Conservation (phyloP, 495 filamentous ascomycete species). For the Amphirosellinia nigrospora region DNA sequence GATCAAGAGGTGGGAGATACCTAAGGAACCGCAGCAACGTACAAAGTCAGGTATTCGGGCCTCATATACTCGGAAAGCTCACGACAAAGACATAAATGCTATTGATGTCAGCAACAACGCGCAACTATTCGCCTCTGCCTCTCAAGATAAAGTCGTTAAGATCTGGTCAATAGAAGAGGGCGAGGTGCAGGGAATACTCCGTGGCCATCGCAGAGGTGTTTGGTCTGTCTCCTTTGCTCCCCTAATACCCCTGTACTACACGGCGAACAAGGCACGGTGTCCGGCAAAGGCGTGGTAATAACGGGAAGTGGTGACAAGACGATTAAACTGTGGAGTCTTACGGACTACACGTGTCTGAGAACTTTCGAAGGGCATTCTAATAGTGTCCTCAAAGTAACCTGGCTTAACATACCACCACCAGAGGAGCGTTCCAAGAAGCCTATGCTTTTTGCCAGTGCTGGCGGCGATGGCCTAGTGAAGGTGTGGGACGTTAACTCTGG, state of each 20-base stretch:
- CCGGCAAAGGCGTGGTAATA: constrained; percentile 75
- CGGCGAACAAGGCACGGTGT: constrained; percentile 67
- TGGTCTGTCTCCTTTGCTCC: constrained; percentile 94
- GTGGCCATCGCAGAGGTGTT: constrained; percentile 90
- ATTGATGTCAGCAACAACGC: constrained; percentile 75
- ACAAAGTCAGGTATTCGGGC: constrained; percentile 58
- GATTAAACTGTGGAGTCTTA: constrained; percentile 91
- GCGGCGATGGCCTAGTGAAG: constrained; percentile 95
- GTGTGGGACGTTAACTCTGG: constrained; percentile 83
- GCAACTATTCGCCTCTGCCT: constrained; percentile 87
- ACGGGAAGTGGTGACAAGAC: constrained; percentile 96
- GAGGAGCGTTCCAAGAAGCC: constrained; percentile 55
- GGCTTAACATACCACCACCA: constrained; percentile 70
- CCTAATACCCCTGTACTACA: constrained; percentile 72
- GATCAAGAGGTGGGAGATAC: constrained; percentile 87
- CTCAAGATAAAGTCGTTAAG: constrained; percentile 94
- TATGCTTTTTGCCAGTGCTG: constrained; percentile 80
- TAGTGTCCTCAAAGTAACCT: constrained; percentile 90
- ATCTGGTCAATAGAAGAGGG: constrained; percentile 91
- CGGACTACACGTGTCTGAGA: constrained; percentile 89
- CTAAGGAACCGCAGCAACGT: constrained; percentile 48
- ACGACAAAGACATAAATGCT: constrained; percentile 99
- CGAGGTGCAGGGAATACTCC: constrained; percentile 85
- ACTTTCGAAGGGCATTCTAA: constrained; percentile 97
- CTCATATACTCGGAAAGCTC: constrained; percentile 85